phyloP scores from a whole-genome alignment of 495 filamentous ascomycete species.

The Cenococcum geophilum region DNA sequence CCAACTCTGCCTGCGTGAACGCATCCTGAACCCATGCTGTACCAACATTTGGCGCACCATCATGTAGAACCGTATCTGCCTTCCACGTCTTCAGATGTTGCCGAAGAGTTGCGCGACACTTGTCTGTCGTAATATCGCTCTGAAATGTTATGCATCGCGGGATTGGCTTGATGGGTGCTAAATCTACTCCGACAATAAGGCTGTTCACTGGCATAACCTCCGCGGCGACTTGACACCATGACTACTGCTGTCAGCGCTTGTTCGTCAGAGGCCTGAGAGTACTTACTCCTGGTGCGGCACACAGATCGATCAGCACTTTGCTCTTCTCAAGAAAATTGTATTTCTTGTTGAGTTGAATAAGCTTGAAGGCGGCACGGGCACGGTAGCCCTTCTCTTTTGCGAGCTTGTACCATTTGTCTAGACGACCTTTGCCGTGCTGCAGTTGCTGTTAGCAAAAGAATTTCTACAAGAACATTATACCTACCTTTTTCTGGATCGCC shows the following conservation, averaged over 20 bases:
- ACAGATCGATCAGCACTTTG: slow-evolving; percentile 93
- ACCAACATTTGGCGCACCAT: slow-evolving; percentile 97
- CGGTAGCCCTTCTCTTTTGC: slow-evolving; percentile 98
- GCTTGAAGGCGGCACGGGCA: slow-evolving; percentile 93
- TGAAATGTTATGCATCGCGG: slow-evolving; percentile 91
- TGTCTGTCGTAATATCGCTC: slow-evolving; percentile 95
- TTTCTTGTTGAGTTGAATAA: slow-evolving; percentile 98
- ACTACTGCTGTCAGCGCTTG: slow-evolving; percentile 42
- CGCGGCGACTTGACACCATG: slow-evolving; percentile 97
- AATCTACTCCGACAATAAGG: slow-evolving; percentile 90
- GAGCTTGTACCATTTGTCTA: slow-evolving; percentile 91
- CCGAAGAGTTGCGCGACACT: slow-evolving; percentile 86
- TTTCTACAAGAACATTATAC: slow-evolving; percentile 4
- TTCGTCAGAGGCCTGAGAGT: not conserved
- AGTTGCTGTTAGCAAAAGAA: not conserved
- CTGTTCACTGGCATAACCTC: slow-evolving; percentile 88
- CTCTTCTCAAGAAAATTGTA: slow-evolving; percentile 96
- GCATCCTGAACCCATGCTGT: slow-evolving; percentile 98
- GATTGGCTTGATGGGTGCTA: slow-evolving; percentile 93
- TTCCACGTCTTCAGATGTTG: slow-evolving; percentile 95
- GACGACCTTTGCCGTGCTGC: slow-evolving; percentile 91
- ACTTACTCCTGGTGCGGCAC: slow-evolving; percentile 88
- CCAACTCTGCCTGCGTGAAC: slow-evolving; percentile 95
- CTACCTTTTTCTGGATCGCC: slow-evolving; percentile 94
- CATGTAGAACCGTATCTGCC: slow-evolving; percentile 93